phyloP scores from a whole-genome alignment of 2,329 filamentous ascomycete genomes.

The Fusarium coffeatum region DNA sequence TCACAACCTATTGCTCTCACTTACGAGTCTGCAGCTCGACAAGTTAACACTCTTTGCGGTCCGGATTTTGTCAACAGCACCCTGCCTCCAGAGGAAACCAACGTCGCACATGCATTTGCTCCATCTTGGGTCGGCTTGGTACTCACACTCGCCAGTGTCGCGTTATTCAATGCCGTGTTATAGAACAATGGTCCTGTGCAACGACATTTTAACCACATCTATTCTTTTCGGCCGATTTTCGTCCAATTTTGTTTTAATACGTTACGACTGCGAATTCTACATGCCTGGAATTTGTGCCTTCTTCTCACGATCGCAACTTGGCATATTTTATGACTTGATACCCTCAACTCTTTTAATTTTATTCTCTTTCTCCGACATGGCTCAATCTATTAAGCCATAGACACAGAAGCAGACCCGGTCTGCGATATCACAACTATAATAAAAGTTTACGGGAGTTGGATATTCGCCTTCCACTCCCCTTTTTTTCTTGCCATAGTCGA shows the following conservation, averaged over 20 bases:
- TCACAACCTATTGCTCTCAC: conserved; percentile 74
- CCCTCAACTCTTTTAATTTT: conserved; percentile 31
- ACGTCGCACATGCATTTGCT: conserved; percentile 12
- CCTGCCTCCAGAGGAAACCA: conserved; percentile 55
- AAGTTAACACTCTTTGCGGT: conserved; percentile 76
- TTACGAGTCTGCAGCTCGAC: conserved; percentile 77
- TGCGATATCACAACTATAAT: conserved; percentile 31
- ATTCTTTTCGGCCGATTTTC: conserved; percentile 1
- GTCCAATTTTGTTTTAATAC: conserved; percentile 32
- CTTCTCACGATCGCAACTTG: conserved; percentile 34
- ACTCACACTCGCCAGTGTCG: conserved; percentile 28
- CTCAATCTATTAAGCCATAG: background rate
- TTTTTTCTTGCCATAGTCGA: conserved; percentile 1
- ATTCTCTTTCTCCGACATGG: background rate
- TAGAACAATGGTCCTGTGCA: conserved; percentile 18
- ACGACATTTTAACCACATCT: background rate
- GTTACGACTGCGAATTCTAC: conserved; percentile 26
- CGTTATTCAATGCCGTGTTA: conserved; percentile 34
- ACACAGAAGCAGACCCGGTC: conserved; percentile 11
- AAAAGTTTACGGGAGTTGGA: conserved; percentile 4
- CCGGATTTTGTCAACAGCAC: conserved; percentile 67
- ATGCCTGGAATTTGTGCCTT: conserved; percentile 11
- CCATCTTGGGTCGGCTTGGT: conserved; percentile 38
- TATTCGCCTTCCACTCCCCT: conserved; percentile 1
- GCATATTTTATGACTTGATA: conserved; percentile 46